A percentile compares a stretch with the other conserved stretches of the same genome.
Conservation (phyloP, 352 stramenopile genomes). For the Pythium volutum region DNA sequence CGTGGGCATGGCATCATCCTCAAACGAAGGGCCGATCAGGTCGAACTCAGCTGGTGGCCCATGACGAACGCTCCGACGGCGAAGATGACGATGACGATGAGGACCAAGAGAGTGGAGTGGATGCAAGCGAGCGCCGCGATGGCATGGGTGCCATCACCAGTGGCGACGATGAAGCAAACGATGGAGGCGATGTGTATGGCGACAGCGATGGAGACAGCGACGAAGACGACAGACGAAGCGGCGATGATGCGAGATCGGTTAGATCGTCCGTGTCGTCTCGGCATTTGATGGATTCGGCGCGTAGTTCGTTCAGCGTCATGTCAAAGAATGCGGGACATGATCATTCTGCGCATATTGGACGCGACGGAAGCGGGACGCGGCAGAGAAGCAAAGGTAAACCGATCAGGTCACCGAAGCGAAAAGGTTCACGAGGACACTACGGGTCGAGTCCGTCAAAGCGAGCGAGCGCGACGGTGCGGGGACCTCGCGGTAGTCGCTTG, state of each 20-base stretch:
- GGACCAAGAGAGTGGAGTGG: slow-evolving; percentile 13
- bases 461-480: background rate
- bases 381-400: background rate
- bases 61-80: background rate
- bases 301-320: slow-evolving; percentile 16
- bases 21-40: background rate
- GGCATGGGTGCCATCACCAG: background rate
- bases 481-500: slow-evolving; percentile 21
- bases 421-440: background rate
- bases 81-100: slow-evolving; percentile 7
- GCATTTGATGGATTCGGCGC: slow-evolving; percentile 14
- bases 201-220: slow-evolving; percentile 23
- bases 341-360: background rate
- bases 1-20: slow-evolving; percentile 44
- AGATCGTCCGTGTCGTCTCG: slow-evolving; percentile 13
- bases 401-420: slow-evolving; percentile 5
- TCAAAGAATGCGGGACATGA: slow-evolving; percentile 1
- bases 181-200: slow-evolving; percentile 10
- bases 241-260: slow-evolving; percentile 24
- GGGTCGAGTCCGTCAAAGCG: slow-evolving; percentile 1
- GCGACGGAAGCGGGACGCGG: background rate
- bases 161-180: background rate
- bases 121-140: slow-evolving; percentile 16
- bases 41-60: background rate
- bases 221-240: slow-evolving; percentile 14